Percentiles rank a stretch among this genome's conserved stretches.
Evolutionary conservation across 192 early-diverging fungal genomes (phyloP).

Genomic region (Phlyctochytrium bullatum): DNA sequence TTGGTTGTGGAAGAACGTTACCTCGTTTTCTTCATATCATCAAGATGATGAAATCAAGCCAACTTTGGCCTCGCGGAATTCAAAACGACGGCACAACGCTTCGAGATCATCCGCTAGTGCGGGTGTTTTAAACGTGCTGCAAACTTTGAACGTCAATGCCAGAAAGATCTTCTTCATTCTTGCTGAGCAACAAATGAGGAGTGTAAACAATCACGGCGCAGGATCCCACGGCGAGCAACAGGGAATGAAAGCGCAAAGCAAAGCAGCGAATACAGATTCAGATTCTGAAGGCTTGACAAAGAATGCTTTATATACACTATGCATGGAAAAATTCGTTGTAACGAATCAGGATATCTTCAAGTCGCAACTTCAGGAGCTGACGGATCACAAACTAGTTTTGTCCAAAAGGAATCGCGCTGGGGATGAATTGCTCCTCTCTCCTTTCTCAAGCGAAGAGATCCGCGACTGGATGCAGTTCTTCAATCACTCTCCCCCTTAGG

Average conservation of each 20-base stretch:
- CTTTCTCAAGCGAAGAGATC: no score
- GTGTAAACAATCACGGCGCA: background rate
- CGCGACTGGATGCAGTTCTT: no score
- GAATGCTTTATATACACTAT: constrained; percentile 63
- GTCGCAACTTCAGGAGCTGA: constrained; percentile 90
- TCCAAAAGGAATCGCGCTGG: constrained; percentile 54
- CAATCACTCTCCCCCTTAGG: no score
- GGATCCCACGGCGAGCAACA: background rate
- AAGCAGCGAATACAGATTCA: background rate
- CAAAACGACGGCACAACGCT: background rate
- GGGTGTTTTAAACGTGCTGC: constrained; percentile 78
- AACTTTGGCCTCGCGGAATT: background rate
- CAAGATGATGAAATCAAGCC: constrained; percentile 82
- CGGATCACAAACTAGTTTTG: constrained; percentile 85
- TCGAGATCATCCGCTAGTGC: background rate
- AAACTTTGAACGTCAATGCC: constrained; percentile 79
- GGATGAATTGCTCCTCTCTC: constrained; percentile 68
- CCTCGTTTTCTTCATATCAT: constrained; percentile 78
- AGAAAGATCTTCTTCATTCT: constrained; percentile 83
- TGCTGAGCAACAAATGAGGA: constrained; percentile 74
- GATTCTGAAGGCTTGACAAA: constrained; percentile 57
- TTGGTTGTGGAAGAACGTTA: constrained; percentile 90
- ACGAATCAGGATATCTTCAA: constrained; percentile 80
- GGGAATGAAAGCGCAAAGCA: background rate
- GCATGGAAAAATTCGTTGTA: constrained; percentile 80